These are phyloP conservation scores for Cucurbita maxima DNA, from an alignment of 306 rosid genomes.

Conservation along the genomic window DNA sequence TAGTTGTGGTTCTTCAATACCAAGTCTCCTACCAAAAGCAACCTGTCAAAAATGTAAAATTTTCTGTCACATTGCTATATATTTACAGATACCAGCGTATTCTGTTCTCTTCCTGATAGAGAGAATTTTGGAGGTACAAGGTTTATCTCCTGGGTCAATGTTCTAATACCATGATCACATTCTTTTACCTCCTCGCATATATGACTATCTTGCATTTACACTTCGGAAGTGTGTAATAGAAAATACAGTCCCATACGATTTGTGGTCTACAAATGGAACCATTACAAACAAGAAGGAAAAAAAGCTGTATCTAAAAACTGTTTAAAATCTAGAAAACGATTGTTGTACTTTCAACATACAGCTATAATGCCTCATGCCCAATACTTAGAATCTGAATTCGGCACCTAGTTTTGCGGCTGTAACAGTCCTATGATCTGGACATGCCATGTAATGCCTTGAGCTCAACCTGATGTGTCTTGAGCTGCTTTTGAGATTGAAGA, in stretches of 20 bases:
- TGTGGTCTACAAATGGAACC: not conserved
- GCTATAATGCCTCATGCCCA: not conserved
- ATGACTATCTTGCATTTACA: not conserved
- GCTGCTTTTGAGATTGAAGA: not conserved
- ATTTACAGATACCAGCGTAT: not conserved
- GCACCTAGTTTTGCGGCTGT: not conserved
- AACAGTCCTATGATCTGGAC: not conserved
- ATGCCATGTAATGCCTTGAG: not conserved
- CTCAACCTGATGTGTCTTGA: not conserved
- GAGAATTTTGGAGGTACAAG: not conserved
- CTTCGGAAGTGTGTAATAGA: not conserved
- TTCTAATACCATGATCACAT: not conserved
- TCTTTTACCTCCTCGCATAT: not conserved
- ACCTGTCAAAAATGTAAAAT: slow-evolving; percentile 30
- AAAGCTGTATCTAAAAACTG: not conserved
- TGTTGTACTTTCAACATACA: not conserved
- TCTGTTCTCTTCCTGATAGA: not conserved
- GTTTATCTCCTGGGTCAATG: not conserved
- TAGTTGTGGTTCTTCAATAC: slow-evolving; percentile 89
- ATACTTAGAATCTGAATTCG: not conserved
- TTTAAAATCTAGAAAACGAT: not conserved
- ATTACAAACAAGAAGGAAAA: not conserved
- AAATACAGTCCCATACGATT: not conserved
- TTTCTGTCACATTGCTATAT: not conserved
- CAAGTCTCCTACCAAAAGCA: slow-evolving; percentile 82